Percentiles rank a stretch among this genome's conserved stretches.
phyloP scores from a whole-genome alignment of 1,284 basidiomycete species.

The Leccinum colubrinum region DNA sequence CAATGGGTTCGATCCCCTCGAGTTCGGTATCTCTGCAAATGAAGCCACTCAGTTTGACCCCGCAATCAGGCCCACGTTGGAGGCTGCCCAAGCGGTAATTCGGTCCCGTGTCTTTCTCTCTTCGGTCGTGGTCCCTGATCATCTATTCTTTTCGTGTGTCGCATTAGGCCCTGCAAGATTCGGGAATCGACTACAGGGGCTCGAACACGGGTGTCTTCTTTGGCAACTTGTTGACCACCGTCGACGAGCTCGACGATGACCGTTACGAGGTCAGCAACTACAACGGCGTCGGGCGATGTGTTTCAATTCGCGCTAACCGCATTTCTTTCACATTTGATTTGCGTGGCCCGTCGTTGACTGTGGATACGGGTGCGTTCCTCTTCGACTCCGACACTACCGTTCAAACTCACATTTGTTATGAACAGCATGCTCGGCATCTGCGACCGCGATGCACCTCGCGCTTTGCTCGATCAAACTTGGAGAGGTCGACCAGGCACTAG shows the following conservation, averaged over 20 bases:
- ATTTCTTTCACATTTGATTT: conserved; percentile 43
- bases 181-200: conserved; percentile 33
- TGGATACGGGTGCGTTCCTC: conserved; percentile 40
- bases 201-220: conserved; percentile 35
- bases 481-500: conserved; percentile 48
- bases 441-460: conserved; percentile 48
- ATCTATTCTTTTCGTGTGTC: background rate
- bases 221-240: conserved; percentile 27
- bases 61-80: conserved; percentile 22
- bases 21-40: conserved; percentile 32
- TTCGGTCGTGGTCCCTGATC: background rate
- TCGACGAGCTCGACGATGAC: conserved; percentile 30
- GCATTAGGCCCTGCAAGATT: conserved; percentile 30
- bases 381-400: background rate
- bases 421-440: conserved; percentile 1
- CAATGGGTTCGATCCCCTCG: conserved; percentile 29
- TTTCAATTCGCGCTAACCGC: conserved; percentile 4
- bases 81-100: conserved; percentile 26
- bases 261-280: conserved; percentile 26
- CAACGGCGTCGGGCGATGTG: conserved; percentile 28
- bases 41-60: conserved; percentile 30
- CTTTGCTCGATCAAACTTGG: conserved; percentile 42
- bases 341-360: conserved; percentile 43
- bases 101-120: background rate
- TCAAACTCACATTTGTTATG: no score